Conservation (phyloP, 2,329 filamentous ascomycete species). For the Chaetomium sp. region DNA sequence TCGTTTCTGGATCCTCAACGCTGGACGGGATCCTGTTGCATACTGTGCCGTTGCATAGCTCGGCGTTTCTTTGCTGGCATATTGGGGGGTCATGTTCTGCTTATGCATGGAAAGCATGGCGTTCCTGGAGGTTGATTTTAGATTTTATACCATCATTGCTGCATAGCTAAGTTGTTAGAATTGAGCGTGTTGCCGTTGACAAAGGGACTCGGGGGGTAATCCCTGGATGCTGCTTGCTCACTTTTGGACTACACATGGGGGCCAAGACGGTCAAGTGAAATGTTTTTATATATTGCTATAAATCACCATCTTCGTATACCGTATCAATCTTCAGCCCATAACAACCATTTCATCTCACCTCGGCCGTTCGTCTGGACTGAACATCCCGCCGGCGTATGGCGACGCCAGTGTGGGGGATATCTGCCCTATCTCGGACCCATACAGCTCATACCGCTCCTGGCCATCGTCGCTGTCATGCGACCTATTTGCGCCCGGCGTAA, state of each 20-base stretch:
- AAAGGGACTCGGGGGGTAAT: background rate
- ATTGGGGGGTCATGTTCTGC: conserved; percentile 2
- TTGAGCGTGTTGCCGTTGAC: conserved; percentile 6
- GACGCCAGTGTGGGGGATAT: conserved; percentile 22
- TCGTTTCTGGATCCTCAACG: background rate
- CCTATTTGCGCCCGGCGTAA: background rate
- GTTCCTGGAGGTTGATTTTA: conserved; percentile 14
- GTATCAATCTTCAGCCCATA: background rate
- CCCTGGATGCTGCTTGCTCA: background rate
- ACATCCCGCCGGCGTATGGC: conserved; percentile 11
- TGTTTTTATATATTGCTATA: background rate
- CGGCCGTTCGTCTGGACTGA: conserved; percentile 17
- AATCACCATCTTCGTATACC: background rate
- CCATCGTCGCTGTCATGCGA: background rate
- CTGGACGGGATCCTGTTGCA: background rate
- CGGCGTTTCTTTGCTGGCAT: conserved; percentile 17
- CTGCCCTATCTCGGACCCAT: conserved; percentile 42
- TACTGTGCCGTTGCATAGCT: conserved; percentile 15
- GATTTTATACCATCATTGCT: conserved; percentile 17
- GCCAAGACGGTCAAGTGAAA: background rate
- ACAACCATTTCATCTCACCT: background rate
- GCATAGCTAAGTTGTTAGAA: background rate
- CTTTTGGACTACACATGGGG: background rate
- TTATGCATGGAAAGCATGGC: conserved; percentile 16
- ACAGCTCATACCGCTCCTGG: conserved; percentile 47